phyloP scores from a whole-genome alignment of 176 grass and related monocot genomes.

The Triticum dicoccoides region DNA sequence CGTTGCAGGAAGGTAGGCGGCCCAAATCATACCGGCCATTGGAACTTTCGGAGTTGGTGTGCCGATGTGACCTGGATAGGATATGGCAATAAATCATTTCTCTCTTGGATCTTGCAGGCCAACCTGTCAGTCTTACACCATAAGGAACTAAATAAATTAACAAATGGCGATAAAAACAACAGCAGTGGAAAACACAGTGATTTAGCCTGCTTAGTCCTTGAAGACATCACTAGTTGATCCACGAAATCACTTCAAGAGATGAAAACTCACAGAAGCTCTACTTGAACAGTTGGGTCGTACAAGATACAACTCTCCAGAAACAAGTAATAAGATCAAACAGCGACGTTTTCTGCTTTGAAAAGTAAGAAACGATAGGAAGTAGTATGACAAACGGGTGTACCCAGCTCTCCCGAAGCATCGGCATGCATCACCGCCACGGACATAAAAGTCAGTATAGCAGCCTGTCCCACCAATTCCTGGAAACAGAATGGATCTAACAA shows the following conservation, averaged over 20 bases:
- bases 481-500: background rate
- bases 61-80: conserved; percentile 19
- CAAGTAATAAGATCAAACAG: background rate
- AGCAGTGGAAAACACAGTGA: background rate
- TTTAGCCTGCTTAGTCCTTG: background rate
- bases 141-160: background rate
- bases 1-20: conserved; percentile 27
- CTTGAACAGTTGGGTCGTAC: background rate
- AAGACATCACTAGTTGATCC: background rate
- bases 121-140: background rate
- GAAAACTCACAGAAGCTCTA: background rate
- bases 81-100: background rate
- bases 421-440: background rate
- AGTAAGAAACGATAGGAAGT: background rate
- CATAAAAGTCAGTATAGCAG: conserved; percentile 1
- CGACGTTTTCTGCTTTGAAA: background rate
- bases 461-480: background rate
- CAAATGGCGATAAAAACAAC: background rate
- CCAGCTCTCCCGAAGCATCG: background rate
- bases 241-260: background rate
- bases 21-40: conserved; percentile 8
- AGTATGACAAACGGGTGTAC: background rate
- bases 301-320: background rate
- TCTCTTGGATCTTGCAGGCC: conserved; percentile 7
- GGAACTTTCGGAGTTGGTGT: conserved; percentile 7